Base-by-base conservation (phyloP, 2,329 filamentous ascomycete species). In the Pyrenophora graminea region DNA sequence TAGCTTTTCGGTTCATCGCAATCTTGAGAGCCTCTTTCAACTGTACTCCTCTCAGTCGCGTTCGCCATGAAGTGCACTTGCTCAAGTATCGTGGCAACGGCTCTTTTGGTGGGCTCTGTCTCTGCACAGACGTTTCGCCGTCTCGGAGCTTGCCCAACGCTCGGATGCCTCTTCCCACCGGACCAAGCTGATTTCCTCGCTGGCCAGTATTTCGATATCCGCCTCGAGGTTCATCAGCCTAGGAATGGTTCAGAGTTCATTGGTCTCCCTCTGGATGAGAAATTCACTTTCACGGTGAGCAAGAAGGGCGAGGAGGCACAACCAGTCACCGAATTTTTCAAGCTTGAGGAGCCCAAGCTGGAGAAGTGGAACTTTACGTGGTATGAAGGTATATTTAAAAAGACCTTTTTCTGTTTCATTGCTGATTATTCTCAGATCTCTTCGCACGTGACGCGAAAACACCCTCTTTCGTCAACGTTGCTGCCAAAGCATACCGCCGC, bases 361-460 rank as follows among this genome's bases (percentile, higher is more conserved):
- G 90, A 95, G 79, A 86, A 80, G 58, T 95, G 90, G 90, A 82
- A 85, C 59, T 94, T 94, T 69, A 81, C 80, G n/a, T 94, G 88
- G 88, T 93, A 83, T 67, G 90, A 93, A 77, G 88, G 78, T 80
- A 66, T 50, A 73, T 56, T 18, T 17, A 3, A 30, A 30, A 12
- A 4, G 10, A 9, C 10, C 12, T 30, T 4, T 30, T 12, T 12
- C 9, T 5, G 27, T 30, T 30, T 12, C 10, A 9, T 10, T 25
- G 3, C 21, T 45, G 30, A 47, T n/a, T 12, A 3, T 12, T 9
- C 15, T 4, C 21, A 80, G 82, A 95, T 64, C 82, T 91, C 21
- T 95, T 90, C 68, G 90, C 90, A 23, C 77, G 85, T 66, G 89
- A 92, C 63, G 85, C 84, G 3, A 76, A 83, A 17, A 85, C 81